Evolutionary conservation across 2,329 filamentous ascomycete species (phyloP).

Genomic region (Ascocoryne sarcoides): DNA sequence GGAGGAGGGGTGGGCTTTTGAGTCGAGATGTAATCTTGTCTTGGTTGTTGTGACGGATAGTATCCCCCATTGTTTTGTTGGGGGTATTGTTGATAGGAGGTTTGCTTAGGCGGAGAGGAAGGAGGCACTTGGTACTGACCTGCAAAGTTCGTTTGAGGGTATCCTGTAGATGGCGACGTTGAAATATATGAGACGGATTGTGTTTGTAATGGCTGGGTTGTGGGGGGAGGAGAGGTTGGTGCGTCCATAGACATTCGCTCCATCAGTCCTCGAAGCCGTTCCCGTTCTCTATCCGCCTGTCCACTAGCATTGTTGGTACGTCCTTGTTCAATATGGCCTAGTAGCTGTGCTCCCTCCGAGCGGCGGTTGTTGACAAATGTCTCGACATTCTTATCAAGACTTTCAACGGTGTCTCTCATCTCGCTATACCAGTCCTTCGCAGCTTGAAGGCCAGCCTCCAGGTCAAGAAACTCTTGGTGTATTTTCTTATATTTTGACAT

Average conservation of each 20-base stretch:
- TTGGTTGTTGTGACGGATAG: slow-evolving; percentile 23
- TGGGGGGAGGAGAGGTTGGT: slow-evolving; percentile 34
- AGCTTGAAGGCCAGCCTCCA: slow-evolving; percentile 75
- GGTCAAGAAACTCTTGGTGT: slow-evolving; percentile 85
- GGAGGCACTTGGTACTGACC: slow-evolving; percentile 52
- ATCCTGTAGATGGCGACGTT: slow-evolving; percentile 34
- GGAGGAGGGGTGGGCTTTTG: slow-evolving; percentile 37
- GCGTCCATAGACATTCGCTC: slow-evolving; percentile 88
- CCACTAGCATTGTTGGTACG: slow-evolving; percentile 24
- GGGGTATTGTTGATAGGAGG: slow-evolving; percentile 21
- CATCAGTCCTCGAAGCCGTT: slow-evolving; percentile 82
- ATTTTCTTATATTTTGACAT: slow-evolving; percentile 83
- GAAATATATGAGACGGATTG: slow-evolving; percentile 29
- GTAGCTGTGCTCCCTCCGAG: slow-evolving; percentile 81
- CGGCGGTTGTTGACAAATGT: slow-evolving; percentile 92
- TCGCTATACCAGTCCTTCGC: slow-evolving; percentile 92
- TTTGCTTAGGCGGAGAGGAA: slow-evolving; percentile 39
- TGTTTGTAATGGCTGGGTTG: slow-evolving; percentile 29
- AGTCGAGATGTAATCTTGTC: slow-evolving; percentile 15
- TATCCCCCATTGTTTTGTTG: slow-evolving; percentile 12
- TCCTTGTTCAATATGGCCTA: slow-evolving; percentile 60
- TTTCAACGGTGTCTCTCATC: slow-evolving; percentile 91
- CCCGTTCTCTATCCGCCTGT: slow-evolving; percentile 67
- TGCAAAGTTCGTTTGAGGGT: slow-evolving; percentile 44
- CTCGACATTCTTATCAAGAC: slow-evolving; percentile 90